Evolutionary conservation across 2,329 filamentous ascomycete species (phyloP).

Genomic region (Exserohilum turcica): DNA sequence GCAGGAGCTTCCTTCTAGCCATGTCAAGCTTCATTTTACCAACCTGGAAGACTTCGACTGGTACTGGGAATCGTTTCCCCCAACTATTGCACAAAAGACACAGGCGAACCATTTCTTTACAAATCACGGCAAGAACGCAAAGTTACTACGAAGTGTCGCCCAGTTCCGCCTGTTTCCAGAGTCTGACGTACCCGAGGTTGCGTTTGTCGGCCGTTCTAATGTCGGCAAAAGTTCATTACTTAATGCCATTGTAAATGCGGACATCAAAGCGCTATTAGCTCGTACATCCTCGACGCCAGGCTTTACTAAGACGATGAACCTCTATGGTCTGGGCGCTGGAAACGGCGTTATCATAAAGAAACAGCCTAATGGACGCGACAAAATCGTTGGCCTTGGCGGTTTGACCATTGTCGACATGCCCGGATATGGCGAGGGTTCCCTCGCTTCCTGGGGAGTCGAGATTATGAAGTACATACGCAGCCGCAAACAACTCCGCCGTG

Average conservation of each 20-base stretch:
- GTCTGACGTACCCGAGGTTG: conserved; percentile 63
- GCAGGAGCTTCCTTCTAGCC: conserved; percentile 10
- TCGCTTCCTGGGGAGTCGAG: conserved; percentile 66
- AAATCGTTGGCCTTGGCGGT: conserved; percentile 47
- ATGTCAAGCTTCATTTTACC: conserved; percentile 10
- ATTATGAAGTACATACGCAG: conserved; percentile 70
- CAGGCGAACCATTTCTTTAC: conserved; percentile 54
- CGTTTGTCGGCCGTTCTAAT: conserved; percentile 72
- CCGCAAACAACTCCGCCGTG: conserved; percentile 65
- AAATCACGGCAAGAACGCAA: conserved; percentile 46
- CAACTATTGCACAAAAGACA: conserved; percentile 43
- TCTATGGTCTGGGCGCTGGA: conserved; percentile 61
- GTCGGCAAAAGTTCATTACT: conserved; percentile 71
- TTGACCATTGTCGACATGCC: conserved; percentile 72
- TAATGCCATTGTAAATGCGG: conserved; percentile 60
- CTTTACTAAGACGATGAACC: conserved; percentile 68
- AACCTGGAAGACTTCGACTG: conserved; percentile 31
- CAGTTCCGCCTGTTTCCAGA: conserved; percentile 65
- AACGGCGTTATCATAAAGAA: conserved; percentile 31
- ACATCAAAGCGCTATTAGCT: conserved; percentile 52
- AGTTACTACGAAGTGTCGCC: conserved; percentile 63
- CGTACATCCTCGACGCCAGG: conserved; percentile 64
- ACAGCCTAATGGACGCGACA: conserved; percentile 26
- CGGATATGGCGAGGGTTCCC: conserved; percentile 69
- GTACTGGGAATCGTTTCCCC: conserved; percentile 43